Conservation (phyloP, 305 asterid species). For the Fraxinus greggii region DNA sequence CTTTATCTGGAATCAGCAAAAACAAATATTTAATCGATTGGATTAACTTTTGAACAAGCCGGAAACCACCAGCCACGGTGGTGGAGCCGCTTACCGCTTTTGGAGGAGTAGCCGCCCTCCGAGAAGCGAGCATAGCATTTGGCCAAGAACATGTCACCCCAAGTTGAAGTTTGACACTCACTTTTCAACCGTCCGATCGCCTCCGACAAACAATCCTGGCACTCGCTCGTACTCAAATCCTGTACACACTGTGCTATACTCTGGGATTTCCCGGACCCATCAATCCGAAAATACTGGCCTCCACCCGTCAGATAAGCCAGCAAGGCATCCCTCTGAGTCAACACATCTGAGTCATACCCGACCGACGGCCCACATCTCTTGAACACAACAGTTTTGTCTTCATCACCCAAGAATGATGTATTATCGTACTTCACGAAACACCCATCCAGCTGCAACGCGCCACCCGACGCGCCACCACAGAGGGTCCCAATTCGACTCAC, state of each 20-base stretch:
- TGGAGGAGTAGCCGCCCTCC: slow-evolving; percentile 55
- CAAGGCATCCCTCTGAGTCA: slow-evolving; percentile 51
- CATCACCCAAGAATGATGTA: slow-evolving; percentile 60
- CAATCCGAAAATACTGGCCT: slow-evolving; percentile 63
- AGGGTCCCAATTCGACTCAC: slow-evolving; percentile 42
- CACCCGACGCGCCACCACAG: slow-evolving; percentile 51
- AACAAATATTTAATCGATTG: not conserved
- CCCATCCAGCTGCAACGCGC: slow-evolving; percentile 57
- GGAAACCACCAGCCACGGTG: slow-evolving; percentile 29
- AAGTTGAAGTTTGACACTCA: slow-evolving; percentile 60
- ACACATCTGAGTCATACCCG: slow-evolving; percentile 40
- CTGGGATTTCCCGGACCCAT: slow-evolving; percentile 65
- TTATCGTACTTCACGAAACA: slow-evolving; percentile 68
- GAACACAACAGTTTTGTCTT: slow-evolving; percentile 55
- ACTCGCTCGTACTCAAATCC: slow-evolving; percentile 63
- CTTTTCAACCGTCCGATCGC: slow-evolving; percentile 62
- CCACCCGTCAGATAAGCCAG: slow-evolving; percentile 46
- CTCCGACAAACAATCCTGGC: slow-evolving; percentile 74
- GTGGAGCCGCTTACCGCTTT: slow-evolving; percentile 44
- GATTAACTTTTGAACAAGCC: not conserved
- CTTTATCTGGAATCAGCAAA: not conserved
- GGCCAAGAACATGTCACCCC: slow-evolving; percentile 79
- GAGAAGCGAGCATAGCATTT: slow-evolving; percentile 93
- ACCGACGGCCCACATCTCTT: slow-evolving; percentile 59
- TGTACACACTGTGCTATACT: slow-evolving; percentile 80